Base-by-base conservation (phyloP, 805 yeast genomes). In the Lipomyces oligophaga region DNA sequence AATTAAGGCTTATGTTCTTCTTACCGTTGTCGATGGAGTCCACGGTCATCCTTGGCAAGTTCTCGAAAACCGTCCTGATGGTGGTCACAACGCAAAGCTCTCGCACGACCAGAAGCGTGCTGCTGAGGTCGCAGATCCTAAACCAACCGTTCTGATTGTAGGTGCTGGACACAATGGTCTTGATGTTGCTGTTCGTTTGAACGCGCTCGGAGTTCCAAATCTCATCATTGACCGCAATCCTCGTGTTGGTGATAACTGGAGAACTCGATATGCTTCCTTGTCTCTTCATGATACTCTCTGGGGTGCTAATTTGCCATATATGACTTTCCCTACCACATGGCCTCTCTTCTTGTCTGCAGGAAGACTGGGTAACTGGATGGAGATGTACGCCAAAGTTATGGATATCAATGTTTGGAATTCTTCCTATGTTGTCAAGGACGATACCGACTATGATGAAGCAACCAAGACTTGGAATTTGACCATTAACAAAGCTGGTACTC, bases 371-470 rank as follows among this genome's bases (percentile, higher is more conserved):
- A 11, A 7, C 24, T 34, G 21, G 25, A 34, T 34, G 37, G 22
- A 34, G 37, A 19, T 22, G 37, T 34, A 34, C 21, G 37, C 24
- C 11, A 19, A 22, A 25, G 37, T 25, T 11, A 7, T 34, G 6
- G 37, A 34, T 22, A 22, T 34, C 21, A 34, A 34, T 16, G 21
- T 34, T 15, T 34, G 37, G 37, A 5, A 6, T 15, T 19, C 10
- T 5, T 34, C 37, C n/a, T 16, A 20, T 3, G 37, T 40, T 24
- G 37, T 6, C 4, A 49, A 74, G 72, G 4, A 32, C 4, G 62
- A 36, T 16, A 28, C 41, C 13, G 25, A 13, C 27, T 40, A 45
- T 32, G 45, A 45, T 25, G 30, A 10, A 3, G 34, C 11, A 5
- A 47, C 30, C 18, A 19, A 21, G 11, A 30, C 21, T 5, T 47